Evolutionary conservation across 148 eudicot species (phyloP).

Genomic region (Persicaria tinctoria): DNA sequence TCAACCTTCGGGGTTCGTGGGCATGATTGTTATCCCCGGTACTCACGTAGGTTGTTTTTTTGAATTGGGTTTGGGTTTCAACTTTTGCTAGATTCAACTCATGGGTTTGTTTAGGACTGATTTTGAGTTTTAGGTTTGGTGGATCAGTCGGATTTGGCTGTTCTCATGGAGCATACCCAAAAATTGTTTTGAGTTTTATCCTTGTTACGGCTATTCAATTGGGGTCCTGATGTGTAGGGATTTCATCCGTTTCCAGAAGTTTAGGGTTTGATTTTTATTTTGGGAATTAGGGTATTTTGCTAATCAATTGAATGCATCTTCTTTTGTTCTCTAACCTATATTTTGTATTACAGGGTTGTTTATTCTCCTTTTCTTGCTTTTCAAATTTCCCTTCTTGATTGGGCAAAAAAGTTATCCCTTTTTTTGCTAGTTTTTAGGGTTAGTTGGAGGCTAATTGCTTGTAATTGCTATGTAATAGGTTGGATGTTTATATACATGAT

Average conservation of each 20-base stretch:
- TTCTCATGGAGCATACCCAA: neutral
- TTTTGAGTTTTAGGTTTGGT: neutral
- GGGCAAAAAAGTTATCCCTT: neutral
- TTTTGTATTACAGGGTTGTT: neutral
- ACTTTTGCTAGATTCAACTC: neutral
- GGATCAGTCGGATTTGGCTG: neutral
- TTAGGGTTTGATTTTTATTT: neutral
- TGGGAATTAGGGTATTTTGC: neutral
- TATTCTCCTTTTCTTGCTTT: neutral
- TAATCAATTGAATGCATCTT: neutral
- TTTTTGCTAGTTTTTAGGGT: neutral
- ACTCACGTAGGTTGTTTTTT: neutral
- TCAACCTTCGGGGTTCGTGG: neutral
- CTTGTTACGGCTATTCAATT: neutral
- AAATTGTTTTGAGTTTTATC: neutral
- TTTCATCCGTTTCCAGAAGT: neutral
- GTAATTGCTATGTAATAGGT: constrained; percentile 20
- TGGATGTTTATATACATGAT: constrained; percentile 48
- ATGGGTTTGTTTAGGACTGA: neutral
- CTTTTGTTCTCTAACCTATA: neutral
- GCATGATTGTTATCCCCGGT: neutral
- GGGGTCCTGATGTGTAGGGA: neutral
- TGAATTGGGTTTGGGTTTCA: neutral
- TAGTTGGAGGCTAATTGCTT: neutral
- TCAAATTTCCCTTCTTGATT: neutral